phyloP scores from a whole-genome alignment of 176 grass and related monocot genomes.

The Musa troglodytarum region DNA sequence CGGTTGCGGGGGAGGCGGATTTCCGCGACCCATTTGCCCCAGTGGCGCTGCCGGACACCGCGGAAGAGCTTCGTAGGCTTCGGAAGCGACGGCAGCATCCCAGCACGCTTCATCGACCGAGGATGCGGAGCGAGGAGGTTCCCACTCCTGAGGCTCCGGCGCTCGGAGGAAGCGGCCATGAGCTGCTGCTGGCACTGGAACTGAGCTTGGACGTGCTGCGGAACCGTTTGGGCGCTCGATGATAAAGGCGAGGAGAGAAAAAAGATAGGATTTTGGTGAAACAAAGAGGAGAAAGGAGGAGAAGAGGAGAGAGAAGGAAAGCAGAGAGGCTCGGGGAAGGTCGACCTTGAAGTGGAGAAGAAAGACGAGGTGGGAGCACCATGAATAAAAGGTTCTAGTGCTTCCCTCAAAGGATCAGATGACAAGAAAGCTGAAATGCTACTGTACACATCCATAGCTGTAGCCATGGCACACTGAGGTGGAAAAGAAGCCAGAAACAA shows the following conservation, averaged over 20 bases:
- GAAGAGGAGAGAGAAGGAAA: not conserved
- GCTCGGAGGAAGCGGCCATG: not conserved
- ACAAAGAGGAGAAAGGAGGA: not conserved
- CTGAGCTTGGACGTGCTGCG: not conserved
- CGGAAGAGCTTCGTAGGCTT: conserved; percentile 21
- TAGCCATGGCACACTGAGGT: not conserved
- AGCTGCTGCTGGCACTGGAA: not conserved
- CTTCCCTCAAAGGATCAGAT: not conserved
- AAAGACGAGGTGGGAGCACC: not conserved
- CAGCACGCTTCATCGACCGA: conserved; percentile 4
- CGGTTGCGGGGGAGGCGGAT: conserved; percentile 20
- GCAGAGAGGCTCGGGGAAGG: no score
- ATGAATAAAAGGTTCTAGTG: not conserved
- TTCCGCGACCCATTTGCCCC: conserved; percentile 23
- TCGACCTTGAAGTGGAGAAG: not conserved
- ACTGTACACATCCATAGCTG: not conserved
- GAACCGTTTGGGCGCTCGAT: not conserved
- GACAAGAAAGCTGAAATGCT: not conserved
- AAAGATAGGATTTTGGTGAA: conserved; percentile 13
- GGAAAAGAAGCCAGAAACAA: not conserved
- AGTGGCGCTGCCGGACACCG: conserved; percentile 20
- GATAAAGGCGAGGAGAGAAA: not conserved
- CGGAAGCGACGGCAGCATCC: not conserved
- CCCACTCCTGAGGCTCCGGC: no score
- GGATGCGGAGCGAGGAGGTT: not conserved